phyloP scores from a whole-genome alignment of 1,139 yeast species.

The Magnusiomyces suaveolens region DNA sequence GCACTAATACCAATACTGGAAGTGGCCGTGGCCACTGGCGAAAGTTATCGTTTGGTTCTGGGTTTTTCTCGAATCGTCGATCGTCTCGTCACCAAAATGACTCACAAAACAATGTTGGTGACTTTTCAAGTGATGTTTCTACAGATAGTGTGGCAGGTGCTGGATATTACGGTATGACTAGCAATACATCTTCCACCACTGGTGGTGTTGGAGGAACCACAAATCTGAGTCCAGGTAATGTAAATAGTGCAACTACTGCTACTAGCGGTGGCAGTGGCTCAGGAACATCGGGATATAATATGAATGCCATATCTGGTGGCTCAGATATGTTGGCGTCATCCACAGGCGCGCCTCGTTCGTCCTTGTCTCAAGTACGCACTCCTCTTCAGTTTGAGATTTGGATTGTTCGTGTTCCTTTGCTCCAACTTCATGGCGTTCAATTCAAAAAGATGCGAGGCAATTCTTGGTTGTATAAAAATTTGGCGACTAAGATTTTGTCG shows the following conservation, averaged over 20 bases:
- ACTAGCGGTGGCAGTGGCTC: neutral
- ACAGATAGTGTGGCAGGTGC: conserved; percentile 27
- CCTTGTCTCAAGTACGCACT: conserved; percentile 22
- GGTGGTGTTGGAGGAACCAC: neutral
- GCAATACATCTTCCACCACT: neutral
- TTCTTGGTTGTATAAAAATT: conserved; percentile 91
- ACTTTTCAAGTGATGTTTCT: conserved; percentile 25
- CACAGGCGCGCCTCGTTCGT: neutral
- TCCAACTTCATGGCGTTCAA: conserved; percentile 87
- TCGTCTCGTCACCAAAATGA: conserved; percentile 21
- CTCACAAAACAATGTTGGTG: conserved; percentile 22
- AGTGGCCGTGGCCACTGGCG: conserved; percentile 27
- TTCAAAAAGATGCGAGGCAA: conserved; percentile 89
- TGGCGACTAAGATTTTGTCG: conserved; percentile 76
- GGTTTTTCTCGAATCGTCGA: conserved; percentile 19
- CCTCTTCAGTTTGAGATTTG: conserved; percentile 86
- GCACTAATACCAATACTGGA: neutral
- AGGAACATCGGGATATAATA: conserved; percentile 2
- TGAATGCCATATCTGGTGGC: conserved; percentile 11
- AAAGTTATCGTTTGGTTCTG: conserved; percentile 30
- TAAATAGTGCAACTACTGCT: neutral
- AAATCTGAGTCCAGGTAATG: neutral
- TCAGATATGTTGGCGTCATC: conserved; percentile 10
- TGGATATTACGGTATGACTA: conserved; percentile 51
- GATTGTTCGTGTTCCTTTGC: conserved; percentile 85